phyloP scores from a whole-genome alignment of 148 eudicot genomes.

The Arbutus unedo region DNA sequence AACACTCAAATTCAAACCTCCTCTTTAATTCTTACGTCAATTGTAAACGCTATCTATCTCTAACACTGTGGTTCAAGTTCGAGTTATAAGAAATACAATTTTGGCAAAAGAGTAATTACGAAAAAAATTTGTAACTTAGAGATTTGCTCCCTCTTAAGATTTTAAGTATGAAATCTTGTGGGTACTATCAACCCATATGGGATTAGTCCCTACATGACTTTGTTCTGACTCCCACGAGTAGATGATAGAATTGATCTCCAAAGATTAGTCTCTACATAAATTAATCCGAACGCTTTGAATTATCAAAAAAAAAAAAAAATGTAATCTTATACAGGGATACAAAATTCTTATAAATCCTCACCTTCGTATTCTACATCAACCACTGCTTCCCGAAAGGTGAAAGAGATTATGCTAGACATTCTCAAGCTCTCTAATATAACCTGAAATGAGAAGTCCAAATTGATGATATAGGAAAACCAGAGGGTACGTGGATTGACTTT shows the following conservation, averaged over 20 bases:
- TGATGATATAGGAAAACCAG: no score
- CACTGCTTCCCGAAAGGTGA: slow-evolving; percentile 80
- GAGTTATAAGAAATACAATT: background rate
- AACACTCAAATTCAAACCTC: background rate
- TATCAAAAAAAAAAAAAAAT: background rate
- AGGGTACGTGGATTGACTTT: no score
- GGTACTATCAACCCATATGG: no score
- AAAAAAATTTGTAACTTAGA: no score
- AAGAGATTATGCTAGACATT: slow-evolving; percentile 83
- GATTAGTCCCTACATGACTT: no score
- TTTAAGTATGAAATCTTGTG: no score
- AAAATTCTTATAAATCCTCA: slow-evolving; percentile 18
- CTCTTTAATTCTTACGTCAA: background rate
- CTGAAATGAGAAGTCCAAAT: slow-evolving; percentile 24
- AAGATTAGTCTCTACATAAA: no score
- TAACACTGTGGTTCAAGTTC: background rate
- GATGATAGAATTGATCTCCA: no score
- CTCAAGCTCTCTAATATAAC: slow-evolving; percentile 84
- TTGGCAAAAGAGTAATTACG: no score
- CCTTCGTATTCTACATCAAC: slow-evolving; percentile 79
- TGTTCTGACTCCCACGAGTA: no score
- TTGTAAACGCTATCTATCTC: background rate
- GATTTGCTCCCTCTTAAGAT: no score
- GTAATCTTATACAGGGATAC: background rate
- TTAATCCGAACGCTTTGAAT: no score